Base-by-base conservation (phyloP, 345 rosid species). In the Cochlearia excelsa region DNA sequence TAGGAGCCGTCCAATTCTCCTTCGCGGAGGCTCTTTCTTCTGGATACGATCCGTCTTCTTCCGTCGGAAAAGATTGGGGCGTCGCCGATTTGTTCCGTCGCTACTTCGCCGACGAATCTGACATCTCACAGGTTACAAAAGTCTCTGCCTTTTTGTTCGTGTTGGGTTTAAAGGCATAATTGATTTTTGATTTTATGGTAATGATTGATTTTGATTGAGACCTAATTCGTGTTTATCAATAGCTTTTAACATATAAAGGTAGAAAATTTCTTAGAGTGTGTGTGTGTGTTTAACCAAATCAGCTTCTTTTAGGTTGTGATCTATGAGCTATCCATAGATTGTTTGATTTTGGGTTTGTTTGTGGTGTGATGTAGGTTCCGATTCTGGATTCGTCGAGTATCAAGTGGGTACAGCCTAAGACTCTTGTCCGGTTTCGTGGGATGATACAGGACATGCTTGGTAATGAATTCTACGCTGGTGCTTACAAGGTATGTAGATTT, bases 391-490 rank as follows among this genome's bases (percentile, higher is more conserved):
- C 72, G 0, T 69, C 70, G 44, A 84, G 70, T 9, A 30, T 86
- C 39, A 71, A 67, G 49, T 80, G 78, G 78, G 29, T 93, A 55
- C 86, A 80, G 64, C 86, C 91, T 23, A 75, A 85, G 26, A 82
- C 79, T 16, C 84, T 93, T 2, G 94, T 93, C 6, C 72, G 99
- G 45, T 93, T 82, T 51, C 82, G 91, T 6, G 97, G 97, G 64
- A 89, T 93, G 99, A 74, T 93, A 46, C 99, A 93, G 54, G 99
- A 93, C 67, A 89, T 93, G 97, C 66, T 89, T 80, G 97, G 97
- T 46, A 89, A 89, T 80, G 99, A 89, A 66, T 82, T 93, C 56
- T 93, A 93, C 57, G 94, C 79, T 8, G 99, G 99, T 72, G 91
- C 91, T 70, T 81, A 70, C 54, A 88, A 82, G 88, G 98, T 88